Evolutionary conservation across 176 grass and related monocot species (phyloP), one percentile per base, ranked within the genome.

Genomic region (Carex cristatella): DNA sequence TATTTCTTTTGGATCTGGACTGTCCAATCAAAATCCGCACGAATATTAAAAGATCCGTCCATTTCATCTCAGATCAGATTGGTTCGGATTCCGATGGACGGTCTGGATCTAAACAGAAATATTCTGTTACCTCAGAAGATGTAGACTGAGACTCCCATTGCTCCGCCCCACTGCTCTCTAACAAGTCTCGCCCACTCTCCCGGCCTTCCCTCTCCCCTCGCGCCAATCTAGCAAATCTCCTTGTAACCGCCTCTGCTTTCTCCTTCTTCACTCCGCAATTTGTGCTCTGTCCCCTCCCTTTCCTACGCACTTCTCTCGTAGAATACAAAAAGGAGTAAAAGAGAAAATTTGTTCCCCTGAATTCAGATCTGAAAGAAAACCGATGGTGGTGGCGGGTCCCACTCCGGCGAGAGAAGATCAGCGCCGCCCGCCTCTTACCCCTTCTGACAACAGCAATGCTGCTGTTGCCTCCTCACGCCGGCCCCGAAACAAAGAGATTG

Each of bases 381-480:
- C 59, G 27, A 87, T 90, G 89, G 81, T 87, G 85, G 85, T 69
- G 80, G 80, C 84, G 66, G 61, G 73, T 38, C 23, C 83, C 37
- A 35, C 88, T 62, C 10, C 38, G 0, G 54, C 79, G 6, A 79
- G 71, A 2, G 79, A 83, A 57, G 84, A 83, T 62, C 71, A 33
- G 56, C 57, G 60, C 28, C 89, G 89, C 30, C 66, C 82, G 1
- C 89, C 89, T 16, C 74, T 90, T 28, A 87, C 84, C 31, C 89
- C 85, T 19, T 87, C 89, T 4, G 89, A 90, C n/a, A 90, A 85
- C 75, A 68, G 84, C 81, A 87, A 85, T 81, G 89, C 85, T 0
- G 73, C 57, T 37, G 85, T 65, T 7, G 28, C 79, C 13, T 18
- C 53, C 60, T 78, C 86, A 7, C 86, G 88, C 32, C 85, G 81